These are phyloP conservation scores for Lasiosphaeria miniovina DNA, from an alignment of 495 filamentous ascomycete species.

Conservation along the genomic window DNA sequence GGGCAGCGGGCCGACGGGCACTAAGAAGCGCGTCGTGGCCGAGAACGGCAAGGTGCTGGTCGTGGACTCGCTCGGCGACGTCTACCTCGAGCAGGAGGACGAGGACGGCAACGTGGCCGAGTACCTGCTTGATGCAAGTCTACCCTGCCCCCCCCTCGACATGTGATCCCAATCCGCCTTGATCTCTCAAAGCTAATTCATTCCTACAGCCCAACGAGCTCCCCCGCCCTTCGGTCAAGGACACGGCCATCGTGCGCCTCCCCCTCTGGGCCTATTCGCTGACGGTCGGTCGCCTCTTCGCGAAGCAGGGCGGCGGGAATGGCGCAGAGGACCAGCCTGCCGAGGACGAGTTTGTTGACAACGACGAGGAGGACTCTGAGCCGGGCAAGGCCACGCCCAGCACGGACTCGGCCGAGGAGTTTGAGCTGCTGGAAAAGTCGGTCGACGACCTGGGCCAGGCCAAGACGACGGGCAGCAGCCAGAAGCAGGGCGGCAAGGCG, in stretches of 20 bases:
- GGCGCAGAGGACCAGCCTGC: slow-evolving; percentile 35
- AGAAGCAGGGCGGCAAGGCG: slow-evolving; percentile 37
- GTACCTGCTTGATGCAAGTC: slow-evolving; percentile 75
- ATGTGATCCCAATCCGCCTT: not conserved
- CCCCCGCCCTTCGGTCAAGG: slow-evolving; percentile 58
- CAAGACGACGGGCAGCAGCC: slow-evolving; percentile 43
- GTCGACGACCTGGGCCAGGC: slow-evolving; percentile 41
- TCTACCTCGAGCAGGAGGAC: slow-evolving; percentile 85
- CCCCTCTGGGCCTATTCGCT: slow-evolving; percentile 63
- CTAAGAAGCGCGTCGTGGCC: slow-evolving; percentile 79
- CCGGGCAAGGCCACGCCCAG: slow-evolving; percentile 41
- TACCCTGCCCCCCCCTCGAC: not conserved
- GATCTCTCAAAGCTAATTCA: slow-evolving; percentile 3
- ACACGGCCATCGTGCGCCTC: slow-evolving; percentile 68
- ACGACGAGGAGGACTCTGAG: slow-evolving; percentile 38
- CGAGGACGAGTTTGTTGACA: slow-evolving; percentile 31
- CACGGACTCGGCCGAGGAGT: slow-evolving; percentile 52
- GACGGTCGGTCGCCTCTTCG: slow-evolving; percentile 53
- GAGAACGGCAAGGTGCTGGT: slow-evolving; percentile 94
- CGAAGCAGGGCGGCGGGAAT: slow-evolving; percentile 31
- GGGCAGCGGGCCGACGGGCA: slow-evolving; percentile 53
- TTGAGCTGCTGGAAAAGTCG: slow-evolving; percentile 55
- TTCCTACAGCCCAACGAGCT: slow-evolving; percentile 57
- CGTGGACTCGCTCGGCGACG: slow-evolving; percentile 86
- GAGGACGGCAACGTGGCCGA: slow-evolving; percentile 81